These are phyloP conservation scores for Tagetes erecta DNA, from an alignment of 129 eudicot species.

Conservation along the genomic window DNA sequence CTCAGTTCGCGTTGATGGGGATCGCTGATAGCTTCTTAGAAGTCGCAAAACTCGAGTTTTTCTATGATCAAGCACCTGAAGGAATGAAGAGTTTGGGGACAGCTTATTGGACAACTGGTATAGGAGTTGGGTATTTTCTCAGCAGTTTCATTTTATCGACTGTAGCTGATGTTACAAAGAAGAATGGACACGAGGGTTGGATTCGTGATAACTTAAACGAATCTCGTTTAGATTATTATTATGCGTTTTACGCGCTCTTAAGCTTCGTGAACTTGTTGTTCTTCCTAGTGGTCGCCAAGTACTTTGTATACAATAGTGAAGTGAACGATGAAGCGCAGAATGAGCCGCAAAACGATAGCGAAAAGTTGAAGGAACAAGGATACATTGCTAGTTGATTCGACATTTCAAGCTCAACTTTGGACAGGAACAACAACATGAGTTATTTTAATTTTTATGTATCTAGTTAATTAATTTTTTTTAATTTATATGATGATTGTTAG, in stretches of 20 bases:
- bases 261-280: conserved; percentile 51
- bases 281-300: conserved; percentile 47
- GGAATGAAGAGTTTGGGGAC: conserved; percentile 90
- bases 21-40: conserved; percentile 68
- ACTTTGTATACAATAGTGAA: conserved; percentile 47
- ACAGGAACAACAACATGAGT: neutral
- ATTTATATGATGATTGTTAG: neutral
- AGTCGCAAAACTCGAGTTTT: conserved; percentile 82
- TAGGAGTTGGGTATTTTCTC: conserved; percentile 71
- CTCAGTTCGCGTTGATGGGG: conserved; percentile 82
- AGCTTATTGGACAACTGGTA: conserved; percentile 58
- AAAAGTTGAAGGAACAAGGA: conserved; percentile 33
- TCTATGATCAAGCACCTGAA: conserved; percentile 94
- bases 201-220: conserved; percentile 68
- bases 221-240: conserved; percentile 80
- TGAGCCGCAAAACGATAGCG: conserved; percentile 37
- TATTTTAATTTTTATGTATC: neutral
- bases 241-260: conserved; percentile 55
- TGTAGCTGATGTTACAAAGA: conserved; percentile 55
- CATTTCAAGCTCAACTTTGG: too few species aligned
- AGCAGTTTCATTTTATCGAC: conserved; percentile 69
- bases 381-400: conserved; percentile 28
- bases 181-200: conserved; percentile 71
- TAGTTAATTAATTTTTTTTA: neutral
- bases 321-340: conserved; percentile 20